phyloP scores from a whole-genome alignment of 805 yeast species.

The Tanozyma kutaoensis region DNA sequence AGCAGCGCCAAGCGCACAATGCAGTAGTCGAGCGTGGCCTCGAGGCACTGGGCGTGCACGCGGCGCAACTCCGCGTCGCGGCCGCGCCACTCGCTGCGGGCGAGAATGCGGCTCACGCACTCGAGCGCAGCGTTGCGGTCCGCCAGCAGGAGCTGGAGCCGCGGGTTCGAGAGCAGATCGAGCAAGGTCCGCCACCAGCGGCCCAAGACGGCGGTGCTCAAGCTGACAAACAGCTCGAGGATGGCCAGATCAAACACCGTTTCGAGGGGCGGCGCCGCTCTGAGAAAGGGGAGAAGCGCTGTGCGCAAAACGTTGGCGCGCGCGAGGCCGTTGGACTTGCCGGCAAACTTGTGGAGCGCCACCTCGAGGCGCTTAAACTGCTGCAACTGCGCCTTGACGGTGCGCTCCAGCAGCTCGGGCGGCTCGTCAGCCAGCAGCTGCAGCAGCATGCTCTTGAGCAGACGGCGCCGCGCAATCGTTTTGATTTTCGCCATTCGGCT shows the following conservation, averaged over 20 bases:
- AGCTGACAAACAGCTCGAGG: slow-evolving; percentile 18
- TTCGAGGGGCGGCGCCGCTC: slow-evolving; percentile 9
- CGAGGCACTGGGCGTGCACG: slow-evolving; percentile 20
- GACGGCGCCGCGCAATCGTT: neutral
- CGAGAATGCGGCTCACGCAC: slow-evolving; percentile 36
- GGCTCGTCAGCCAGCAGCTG: neutral
- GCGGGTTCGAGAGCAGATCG: slow-evolving; percentile 5
- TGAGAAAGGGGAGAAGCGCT: slow-evolving; percentile 10
- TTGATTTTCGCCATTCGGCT: neutral
- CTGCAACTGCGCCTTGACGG: slow-evolving; percentile 9
- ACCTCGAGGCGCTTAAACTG: slow-evolving; percentile 27
- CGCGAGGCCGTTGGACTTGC: no score
- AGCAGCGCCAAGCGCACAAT: slow-evolving; percentile 31
- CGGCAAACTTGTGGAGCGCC: slow-evolving; percentile 25
- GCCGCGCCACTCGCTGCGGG: slow-evolving; percentile 32
- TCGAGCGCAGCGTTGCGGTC: slow-evolving; percentile 43
- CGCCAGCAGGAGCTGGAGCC: slow-evolving; percentile 22
- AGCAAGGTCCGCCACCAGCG: slow-evolving; percentile 46
- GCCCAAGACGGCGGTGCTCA: slow-evolving; percentile 18
- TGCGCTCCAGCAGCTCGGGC: slow-evolving; percentile 3
- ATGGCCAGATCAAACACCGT: slow-evolving; percentile 9
- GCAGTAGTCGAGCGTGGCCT: slow-evolving; percentile 40
- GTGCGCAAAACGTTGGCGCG: no score
- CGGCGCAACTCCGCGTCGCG: slow-evolving; percentile 7
- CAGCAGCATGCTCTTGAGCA: no score